phyloP scores from a whole-genome alignment of 768 basidiomycete genomes.

The Lenzites betulinus region DNA sequence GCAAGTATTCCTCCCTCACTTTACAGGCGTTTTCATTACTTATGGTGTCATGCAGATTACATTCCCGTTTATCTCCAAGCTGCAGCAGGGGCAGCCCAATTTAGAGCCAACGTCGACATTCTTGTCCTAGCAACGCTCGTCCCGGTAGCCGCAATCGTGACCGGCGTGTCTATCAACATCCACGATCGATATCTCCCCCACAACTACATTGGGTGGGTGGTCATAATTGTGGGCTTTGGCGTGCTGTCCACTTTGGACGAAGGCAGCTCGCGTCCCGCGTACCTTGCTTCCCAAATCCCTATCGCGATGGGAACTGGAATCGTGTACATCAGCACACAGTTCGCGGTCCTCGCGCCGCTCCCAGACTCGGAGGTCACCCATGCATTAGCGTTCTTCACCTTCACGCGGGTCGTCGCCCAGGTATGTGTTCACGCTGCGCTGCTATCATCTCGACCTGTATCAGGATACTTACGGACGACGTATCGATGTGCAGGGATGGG shows the following conservation, averaged over 20 bases:
- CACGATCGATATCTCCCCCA: conserved; percentile 39
- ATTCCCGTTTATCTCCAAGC: conserved; percentile 51
- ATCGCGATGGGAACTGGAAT: conserved; percentile 8
- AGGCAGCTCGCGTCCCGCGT: conserved; percentile 18
- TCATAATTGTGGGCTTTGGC: conserved; percentile 18
- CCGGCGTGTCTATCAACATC: conserved; percentile 35
- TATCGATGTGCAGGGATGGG: conserved; percentile 31
- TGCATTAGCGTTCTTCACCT: conserved; percentile 36
- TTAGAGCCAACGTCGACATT: conserved; percentile 39
- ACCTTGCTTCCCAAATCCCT: conserved; percentile 35
- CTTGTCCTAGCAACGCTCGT: conserved; percentile 36
- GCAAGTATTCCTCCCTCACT: conserved; percentile 18
- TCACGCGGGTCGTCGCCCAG: conserved; percentile 15
- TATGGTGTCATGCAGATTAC: too few relatives aligned
- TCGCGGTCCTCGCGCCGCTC: conserved; percentile 36
- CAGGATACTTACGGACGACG: not conserved
- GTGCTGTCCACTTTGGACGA: conserved; percentile 30
- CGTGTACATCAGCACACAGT: conserved; percentile 7
- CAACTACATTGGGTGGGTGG: conserved; percentile 23
- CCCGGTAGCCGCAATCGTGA: conserved; percentile 40
- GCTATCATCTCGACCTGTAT: not conserved
- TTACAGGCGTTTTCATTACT: too few relatives aligned
- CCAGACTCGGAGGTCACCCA: conserved; percentile 25
- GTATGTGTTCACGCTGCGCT: not conserved
- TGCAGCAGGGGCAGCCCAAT: conserved; percentile 37